Base-by-base conservation (phyloP, 2,329 filamentous ascomycete species). In the Kalmusia sp. region DNA sequence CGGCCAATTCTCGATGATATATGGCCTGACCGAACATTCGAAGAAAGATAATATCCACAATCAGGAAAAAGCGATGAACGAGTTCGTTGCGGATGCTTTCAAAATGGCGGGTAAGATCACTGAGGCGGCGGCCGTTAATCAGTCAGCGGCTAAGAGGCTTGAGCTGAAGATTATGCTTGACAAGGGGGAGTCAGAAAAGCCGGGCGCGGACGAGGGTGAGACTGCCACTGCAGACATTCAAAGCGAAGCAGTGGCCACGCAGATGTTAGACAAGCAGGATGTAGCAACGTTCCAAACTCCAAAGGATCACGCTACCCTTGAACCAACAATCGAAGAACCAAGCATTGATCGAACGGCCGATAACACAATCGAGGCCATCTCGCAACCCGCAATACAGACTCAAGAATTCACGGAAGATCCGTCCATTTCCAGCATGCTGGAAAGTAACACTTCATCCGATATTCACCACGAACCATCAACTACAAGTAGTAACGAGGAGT, bases 41-140 rank as follows among this genome's bases (percentile, higher is more conserved):
- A 43, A 41, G 7, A 22, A 41, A 24, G 33, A 17, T 35, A 49
- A 27, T 24, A 61, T 50, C 11, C 2, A n/a, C 15, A 43, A 54
- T 9, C 49, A 61, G 6, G 46, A 59, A 12, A 30, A 34, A 3
- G 38, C 35, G 1, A n/a, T 68, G 22, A 54, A 54, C 7, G 40
- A 53, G 0, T 71, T 68, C 30, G 58, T 67, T 6, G 47, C 57
- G 7, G 57, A 52, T 24, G 57, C 60, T 14, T 57, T 69, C 33
- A 44, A 43, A 1, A 51, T 69, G 21, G 66, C 58, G 21, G 60
- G 67, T 34, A 40, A 48, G 9, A 58, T 71, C 38, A 65, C 61
- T 2, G 27, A 61, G 31, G 62, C 62, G 1, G 61, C 62, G 19
- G 40, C 49, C n/a, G 52, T 63, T 24, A 61, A 54, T 12, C 41